Evolutionary conservation across 2,329 filamentous ascomycete genomes (phyloP), one percentile per base, ranked within the genome.

Genomic region (Zymoseptoria passerinii): DNA sequence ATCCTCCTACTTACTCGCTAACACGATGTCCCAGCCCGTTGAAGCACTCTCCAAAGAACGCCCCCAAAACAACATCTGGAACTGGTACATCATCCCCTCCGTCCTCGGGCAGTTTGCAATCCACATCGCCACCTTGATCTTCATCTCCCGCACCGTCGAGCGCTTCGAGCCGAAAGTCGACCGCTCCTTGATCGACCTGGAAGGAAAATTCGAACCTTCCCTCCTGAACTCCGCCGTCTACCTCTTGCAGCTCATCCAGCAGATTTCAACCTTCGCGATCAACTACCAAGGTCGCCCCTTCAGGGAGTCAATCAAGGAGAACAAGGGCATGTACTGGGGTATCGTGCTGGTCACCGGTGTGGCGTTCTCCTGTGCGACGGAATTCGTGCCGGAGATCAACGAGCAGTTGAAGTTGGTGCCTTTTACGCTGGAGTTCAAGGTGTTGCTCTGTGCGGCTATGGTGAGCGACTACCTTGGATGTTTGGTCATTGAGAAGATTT

Each of bases 211-310:
- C 71, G 78, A 86, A 65, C 94, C 94, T 1, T 96, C 91, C 5
- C 83, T 99, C 8, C 86, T 99, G 72, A 99, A 99, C 80, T 94
- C 88, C 52, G 94, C 94, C 57, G 90, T 99, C 67, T 99, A 97
- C 75, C 88, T 99, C 27, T 84, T 99, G 48, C 94, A 97, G 71
- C 85, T 99, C 54, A 97, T 99, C 74, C 94, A 99, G 75, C 94
- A 99, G 75, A 96, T 99, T 71, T 96, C 92, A 23, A 99, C 94
- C 2, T 99, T 99, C 70, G 92, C 94, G 61, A 96, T 99, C 80
- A 99, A 99, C 80, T 99, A 99, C 79, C 94, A 99, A 76, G 94
- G 94, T 59, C 88, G 94, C 8, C 94, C 94, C 10, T 99, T 99
- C 87, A 89, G 94, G 60, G 94, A 99, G 77, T 89, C 88, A 20